Conservation (phyloP, 257 asterid species). For the Leonotis leonurus region DNA sequence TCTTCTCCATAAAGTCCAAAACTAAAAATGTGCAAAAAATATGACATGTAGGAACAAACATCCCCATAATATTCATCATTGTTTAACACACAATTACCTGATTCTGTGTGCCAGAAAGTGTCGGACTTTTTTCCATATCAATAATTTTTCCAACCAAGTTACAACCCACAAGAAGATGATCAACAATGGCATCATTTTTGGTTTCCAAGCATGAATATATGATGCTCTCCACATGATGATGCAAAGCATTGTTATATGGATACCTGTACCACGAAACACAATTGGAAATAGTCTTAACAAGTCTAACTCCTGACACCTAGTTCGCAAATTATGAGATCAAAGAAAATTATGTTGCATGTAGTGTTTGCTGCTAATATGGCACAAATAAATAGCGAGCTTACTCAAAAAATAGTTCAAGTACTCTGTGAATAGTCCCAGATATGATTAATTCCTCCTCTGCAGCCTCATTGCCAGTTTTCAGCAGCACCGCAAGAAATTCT, state of each 20-base stretch:
- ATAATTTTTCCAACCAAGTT: slow-evolving; percentile 65
- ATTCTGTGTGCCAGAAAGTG: slow-evolving; percentile 43
- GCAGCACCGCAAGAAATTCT: slow-evolving; percentile 75
- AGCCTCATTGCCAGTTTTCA: slow-evolving; percentile 70
- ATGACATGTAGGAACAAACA: neutral
- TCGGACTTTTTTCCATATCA: slow-evolving; percentile 54
- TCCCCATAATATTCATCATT: neutral
- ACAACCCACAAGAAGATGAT: slow-evolving; percentile 73
- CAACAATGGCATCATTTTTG: slow-evolving; percentile 43
- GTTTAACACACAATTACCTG: slow-evolving; percentile 33
- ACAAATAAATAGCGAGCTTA: slow-evolving; percentile 26
- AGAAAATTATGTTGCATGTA: neutral
- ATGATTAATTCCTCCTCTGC: slow-evolving; percentile 72
- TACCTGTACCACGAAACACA: slow-evolving; percentile 44
- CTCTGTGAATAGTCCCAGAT: slow-evolving; percentile 82
- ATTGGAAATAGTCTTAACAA: slow-evolving; percentile 6
- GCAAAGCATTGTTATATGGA: slow-evolving; percentile 85
- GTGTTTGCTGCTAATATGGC: neutral
- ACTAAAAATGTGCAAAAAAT: neutral
- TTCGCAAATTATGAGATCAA: neutral
- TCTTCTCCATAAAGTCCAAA: neutral
- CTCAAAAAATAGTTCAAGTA: slow-evolving; percentile 86
- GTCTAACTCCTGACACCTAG: neutral
- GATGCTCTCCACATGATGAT: slow-evolving; percentile 93
- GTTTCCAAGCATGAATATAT: slow-evolving; percentile 77